A percentile compares a stretch with the other conserved stretches of the same genome.
Conservation (phyloP, 2,329 filamentous ascomycete genomes). For the Aureobasidium musti region DNA sequence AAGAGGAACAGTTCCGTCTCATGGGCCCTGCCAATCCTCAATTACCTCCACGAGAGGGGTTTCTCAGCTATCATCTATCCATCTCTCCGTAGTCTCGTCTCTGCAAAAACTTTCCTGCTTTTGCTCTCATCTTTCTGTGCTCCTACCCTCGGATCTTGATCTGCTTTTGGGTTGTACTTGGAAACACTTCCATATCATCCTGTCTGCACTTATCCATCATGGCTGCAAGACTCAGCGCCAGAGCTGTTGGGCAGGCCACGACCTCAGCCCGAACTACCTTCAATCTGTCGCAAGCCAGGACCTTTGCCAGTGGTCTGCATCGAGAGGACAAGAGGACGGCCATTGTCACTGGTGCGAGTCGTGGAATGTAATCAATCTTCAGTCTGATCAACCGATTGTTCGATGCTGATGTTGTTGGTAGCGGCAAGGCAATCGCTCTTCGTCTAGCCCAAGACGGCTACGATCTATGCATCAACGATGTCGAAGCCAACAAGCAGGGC, state of each 20-base stretch:
- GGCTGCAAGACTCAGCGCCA: slow-evolving; percentile 8
- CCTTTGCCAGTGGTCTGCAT: slow-evolving; percentile 22
- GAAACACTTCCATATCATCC: background rate
- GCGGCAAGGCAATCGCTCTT: slow-evolving; percentile 63
- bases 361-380: slow-evolving; percentile 38
- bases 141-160: background rate
- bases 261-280: background rate
- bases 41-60: slow-evolving; percentile 16
- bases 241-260: slow-evolving; percentile 9
- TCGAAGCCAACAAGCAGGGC: slow-evolving; percentile 54
- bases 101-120: background rate
- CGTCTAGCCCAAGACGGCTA: slow-evolving; percentile 67
- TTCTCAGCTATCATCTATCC: background rate
- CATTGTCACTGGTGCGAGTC: slow-evolving; percentile 42
- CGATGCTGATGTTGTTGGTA: slow-evolving; percentile 36
- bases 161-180: background rate
- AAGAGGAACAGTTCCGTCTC: background rate
- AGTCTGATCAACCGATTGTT: background rate
- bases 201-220: background rate
- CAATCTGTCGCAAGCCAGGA: slow-evolving; percentile 7
- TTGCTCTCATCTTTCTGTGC: background rate
- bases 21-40: slow-evolving; percentile 6
- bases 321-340: slow-evolving; percentile 34
- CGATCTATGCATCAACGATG: slow-evolving; percentile 65
- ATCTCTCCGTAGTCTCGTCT: background rate